Percentiles rank a stretch among this genome's conserved stretches.
Evolutionary conservation across 1,284 basidiomycete genomes (phyloP).

Genomic region (Leccinum subspadiceum): DNA sequence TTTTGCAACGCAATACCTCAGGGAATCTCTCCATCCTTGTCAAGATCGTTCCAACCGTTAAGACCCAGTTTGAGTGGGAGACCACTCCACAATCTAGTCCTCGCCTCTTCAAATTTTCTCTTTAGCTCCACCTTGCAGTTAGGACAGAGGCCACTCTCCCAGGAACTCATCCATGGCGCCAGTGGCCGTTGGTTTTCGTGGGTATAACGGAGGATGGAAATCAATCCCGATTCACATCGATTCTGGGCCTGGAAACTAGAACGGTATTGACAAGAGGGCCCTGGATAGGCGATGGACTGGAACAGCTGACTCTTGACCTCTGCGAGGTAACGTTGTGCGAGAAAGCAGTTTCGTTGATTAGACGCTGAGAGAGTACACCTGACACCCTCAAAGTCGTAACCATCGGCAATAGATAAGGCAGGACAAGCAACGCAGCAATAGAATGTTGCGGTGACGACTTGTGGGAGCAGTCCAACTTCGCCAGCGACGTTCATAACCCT

Average conservation of each 20-base stretch:
- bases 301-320: background rate
- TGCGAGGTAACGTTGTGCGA: conserved; percentile 1
- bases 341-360: conserved; percentile 4
- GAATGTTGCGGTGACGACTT: background rate
- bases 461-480: conserved; percentile 10
- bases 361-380: background rate
- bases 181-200: background rate
- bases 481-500: conserved; percentile 16
- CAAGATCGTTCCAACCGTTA: conserved; percentile 5
- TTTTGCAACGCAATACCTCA: background rate
- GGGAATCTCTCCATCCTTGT: conserved; percentile 2
- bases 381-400: conserved; percentile 8
- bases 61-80: conserved; percentile 5
- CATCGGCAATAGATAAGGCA: conserved; percentile 1
- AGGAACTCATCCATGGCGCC: background rate
- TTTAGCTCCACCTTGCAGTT: background rate
- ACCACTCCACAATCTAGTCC: background rate
- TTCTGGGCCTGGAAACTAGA: background rate
- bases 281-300: background rate
- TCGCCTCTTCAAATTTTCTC: background rate
- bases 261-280: background rate
- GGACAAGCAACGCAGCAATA: conserved; percentile 10
- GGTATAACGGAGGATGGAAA: background rate
- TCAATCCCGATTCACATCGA: background rate
- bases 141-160: conserved; percentile 1